phyloP scores from a whole-genome alignment of 345 rosid genomes.

The Aurinia saxatilis region DNA sequence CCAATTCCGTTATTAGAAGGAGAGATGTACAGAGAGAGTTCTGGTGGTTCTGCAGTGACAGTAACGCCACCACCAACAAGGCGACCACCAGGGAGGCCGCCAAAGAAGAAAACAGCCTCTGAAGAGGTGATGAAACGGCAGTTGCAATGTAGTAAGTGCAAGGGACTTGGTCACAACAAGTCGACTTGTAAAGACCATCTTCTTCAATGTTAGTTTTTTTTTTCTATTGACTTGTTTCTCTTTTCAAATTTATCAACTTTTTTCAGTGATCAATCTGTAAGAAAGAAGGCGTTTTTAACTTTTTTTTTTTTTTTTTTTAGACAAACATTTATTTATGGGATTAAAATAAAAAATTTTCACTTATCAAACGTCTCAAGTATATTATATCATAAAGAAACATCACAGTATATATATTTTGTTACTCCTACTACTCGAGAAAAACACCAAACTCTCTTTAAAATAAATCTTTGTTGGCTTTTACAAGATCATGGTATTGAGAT shows the following conservation, averaged over 20 bases:
- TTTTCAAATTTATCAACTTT: conserved; percentile 6
- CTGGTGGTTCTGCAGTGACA: conserved; percentile 46
- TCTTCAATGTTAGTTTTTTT: conserved; percentile 32
- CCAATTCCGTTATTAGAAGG: conserved; percentile 56
- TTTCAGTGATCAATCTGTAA: conserved; percentile 11
- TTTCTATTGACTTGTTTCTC: not conserved
- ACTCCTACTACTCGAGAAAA: not conserved
- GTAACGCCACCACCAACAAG: conserved; percentile 86
- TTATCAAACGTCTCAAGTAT: not conserved
- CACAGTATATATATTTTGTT: not conserved
- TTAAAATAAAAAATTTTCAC: not conserved
- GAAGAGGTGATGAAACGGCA: conserved; percentile 73
- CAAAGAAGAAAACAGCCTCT: conserved; percentile 52
- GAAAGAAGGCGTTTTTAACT: not conserved
- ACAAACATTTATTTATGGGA: not conserved
- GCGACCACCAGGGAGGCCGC: conserved; percentile 82
- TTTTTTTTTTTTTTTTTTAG: not conserved
- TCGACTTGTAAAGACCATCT: conserved; percentile 82
- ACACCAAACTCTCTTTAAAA: conserved; percentile 9
- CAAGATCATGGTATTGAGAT: conserved; percentile 12
- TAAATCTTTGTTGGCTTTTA: conserved; percentile 11
- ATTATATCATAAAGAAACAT: not conserved
- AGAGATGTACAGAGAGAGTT: conserved; percentile 35
- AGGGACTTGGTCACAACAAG: conserved; percentile 95
- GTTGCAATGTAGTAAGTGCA: conserved; percentile 96